Base-by-base conservation (phyloP, 1,284 basidiomycete species). In the Rugosomyces carneus region DNA sequence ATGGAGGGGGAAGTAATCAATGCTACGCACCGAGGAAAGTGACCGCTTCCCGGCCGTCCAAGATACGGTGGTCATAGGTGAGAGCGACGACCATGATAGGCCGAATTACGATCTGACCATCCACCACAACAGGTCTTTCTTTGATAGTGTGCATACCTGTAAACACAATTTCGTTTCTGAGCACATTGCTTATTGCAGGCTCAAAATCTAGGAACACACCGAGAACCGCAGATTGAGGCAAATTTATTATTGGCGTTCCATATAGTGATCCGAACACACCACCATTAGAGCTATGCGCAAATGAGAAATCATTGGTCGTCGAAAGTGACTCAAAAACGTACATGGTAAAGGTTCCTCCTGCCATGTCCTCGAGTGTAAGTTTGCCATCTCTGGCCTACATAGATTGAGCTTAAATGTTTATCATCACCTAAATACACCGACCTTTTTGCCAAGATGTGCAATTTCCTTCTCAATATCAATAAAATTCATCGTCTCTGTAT, bases 281-380 rank as follows among this genome's bases (percentile, higher is more conserved):
- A 41, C 96, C 96, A 66, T 99, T 99, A 45, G 95, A 98, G 68
- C 89, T 91, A 43, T 15, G 34, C 16, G 29, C 40, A 44, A 15
- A 10, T 47, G n/a, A 48, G 37, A 48, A 49, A 42, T 35, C 26
- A 53, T 37, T 32, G 29, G 37, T 43, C 31, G 36, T 23, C 19
- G 37, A 35, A 45, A 26, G 24, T 23, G 31, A 39, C 31, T 36
- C 35, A 26, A 42, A 38, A 37, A 72, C 83, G 53, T 57, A 90
- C 88, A 99, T 98, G 59, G 95, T 99, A 77, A 99, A 98, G 18
- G 91, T 87, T 43, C 95, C 94, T 46, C 95, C 96, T 36, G 91
- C 78, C 95, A 95, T 94, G 65, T 95, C 93, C 65, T 99, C 96
- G 49, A 99, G 78, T 23, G 90, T 86, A 43, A 99, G 80, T 72